phyloP scores from a whole-genome alignment of 257 asterid genomes.

The Hygrophila difformis region DNA sequence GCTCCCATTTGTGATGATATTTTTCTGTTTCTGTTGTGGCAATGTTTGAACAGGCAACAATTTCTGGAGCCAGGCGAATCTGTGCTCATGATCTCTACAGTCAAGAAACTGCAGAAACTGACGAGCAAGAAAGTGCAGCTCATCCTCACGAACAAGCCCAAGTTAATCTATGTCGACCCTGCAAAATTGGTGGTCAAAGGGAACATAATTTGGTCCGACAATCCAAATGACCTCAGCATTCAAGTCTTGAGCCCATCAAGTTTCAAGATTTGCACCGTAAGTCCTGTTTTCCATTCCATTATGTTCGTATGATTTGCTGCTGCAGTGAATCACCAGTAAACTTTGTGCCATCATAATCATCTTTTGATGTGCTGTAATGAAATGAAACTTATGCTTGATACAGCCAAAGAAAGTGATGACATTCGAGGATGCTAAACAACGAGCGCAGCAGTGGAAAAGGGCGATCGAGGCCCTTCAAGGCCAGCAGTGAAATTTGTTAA shows the following conservation, averaged over 20 bases:
- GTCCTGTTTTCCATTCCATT: conserved; percentile 29
- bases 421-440: conserved; percentile 88
- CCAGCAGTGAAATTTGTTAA: too few relatives aligned
- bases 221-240: conserved; percentile 75
- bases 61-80: conserved; percentile 97
- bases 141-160: conserved; percentile 90
- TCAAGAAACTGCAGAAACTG: conserved; percentile 82
- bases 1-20: too few relatives aligned
- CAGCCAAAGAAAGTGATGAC: conserved; percentile 88
- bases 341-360: too few relatives aligned
- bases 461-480: conserved; percentile 91
- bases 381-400: not conserved
- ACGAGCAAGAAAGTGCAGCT: conserved; percentile 96
- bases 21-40: too few relatives aligned
- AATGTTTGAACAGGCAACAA: conserved; percentile 61
- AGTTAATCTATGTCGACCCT: conserved; percentile 85
- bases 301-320: too few relatives aligned
- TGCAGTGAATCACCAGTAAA: too few relatives aligned
- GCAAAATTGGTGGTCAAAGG: conserved; percentile 70
- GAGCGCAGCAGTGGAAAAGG: conserved; percentile 90
- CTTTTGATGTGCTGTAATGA: too few relatives aligned
- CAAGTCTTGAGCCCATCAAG: conserved; percentile 78
- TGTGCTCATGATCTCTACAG: conserved; percentile 92
- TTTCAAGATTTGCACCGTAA: conserved; percentile 90
- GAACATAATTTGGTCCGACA: conserved; percentile 83